phyloP scores from a whole-genome alignment of 2,329 filamentous ascomycete genomes.

The Achaetomium macrosporum region DNA sequence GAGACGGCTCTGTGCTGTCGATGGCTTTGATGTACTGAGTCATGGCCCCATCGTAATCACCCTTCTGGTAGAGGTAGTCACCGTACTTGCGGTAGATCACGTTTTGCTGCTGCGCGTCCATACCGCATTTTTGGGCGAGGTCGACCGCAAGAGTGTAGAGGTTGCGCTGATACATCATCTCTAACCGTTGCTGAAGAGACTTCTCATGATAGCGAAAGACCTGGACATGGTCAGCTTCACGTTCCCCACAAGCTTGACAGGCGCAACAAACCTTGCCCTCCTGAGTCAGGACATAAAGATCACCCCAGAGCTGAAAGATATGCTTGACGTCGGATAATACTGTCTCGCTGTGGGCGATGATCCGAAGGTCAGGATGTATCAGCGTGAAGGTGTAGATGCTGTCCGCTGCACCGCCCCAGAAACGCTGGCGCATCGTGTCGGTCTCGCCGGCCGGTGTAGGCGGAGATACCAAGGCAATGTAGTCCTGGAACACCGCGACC shows the following conservation, averaged over 20 bases:
- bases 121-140: conserved; percentile 79
- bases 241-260: neutral
- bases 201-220: conserved; percentile 86
- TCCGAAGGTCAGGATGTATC: conserved; percentile 84
- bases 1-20: conserved; percentile 90
- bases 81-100: conserved; percentile 90
- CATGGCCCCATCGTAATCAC: conserved; percentile 98
- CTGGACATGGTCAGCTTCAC: conserved; percentile 37
- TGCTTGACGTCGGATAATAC: conserved; percentile 73
- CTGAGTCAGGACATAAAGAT: conserved; percentile 81
- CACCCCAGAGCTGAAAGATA: conserved; percentile 83
- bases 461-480: conserved; percentile 80
- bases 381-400: conserved; percentile 85
- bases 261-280: conserved; percentile 69
- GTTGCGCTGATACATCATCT: conserved; percentile 90
- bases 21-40: conserved; percentile 95
- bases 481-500: conserved; percentile 73
- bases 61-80: conserved; percentile 89
- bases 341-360: conserved; percentile 84
- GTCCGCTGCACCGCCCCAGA: conserved; percentile 67
- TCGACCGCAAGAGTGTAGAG: conserved; percentile 89
- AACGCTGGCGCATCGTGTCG: conserved; percentile 61
- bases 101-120: conserved; percentile 77
- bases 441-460: conserved; percentile 52
- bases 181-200: conserved; percentile 79